Evolutionary conservation across 805 yeast species (phyloP).

Genomic region (Starmerella vaccinii): DNA sequence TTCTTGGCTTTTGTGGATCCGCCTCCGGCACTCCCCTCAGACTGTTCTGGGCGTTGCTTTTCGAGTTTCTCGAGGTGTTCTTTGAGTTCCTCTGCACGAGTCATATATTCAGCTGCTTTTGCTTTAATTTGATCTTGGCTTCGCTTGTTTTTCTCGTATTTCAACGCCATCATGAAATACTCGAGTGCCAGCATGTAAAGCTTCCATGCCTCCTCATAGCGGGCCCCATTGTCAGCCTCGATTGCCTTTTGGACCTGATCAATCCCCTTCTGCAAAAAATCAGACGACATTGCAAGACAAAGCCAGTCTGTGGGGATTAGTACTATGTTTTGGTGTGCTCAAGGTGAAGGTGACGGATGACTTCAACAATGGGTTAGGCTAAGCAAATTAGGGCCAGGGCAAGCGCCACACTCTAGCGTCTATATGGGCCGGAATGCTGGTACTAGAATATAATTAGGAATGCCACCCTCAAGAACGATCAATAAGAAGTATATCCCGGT

Average conservation of each 20-base stretch:
- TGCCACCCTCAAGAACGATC: too few species aligned
- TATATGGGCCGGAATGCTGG: too few species aligned
- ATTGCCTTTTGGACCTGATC: conserved; percentile 90
- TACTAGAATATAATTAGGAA: too few species aligned
- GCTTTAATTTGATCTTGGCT: conserved; percentile 81
- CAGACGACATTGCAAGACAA: conserved; percentile 31
- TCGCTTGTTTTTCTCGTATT: conserved; percentile 83
- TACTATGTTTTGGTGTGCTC: conserved; percentile 1
- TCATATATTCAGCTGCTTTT: conserved; percentile 80
- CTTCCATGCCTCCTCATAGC: conserved; percentile 89
- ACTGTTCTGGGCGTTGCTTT: conserved; percentile 29
- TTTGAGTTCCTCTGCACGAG: conserved; percentile 88
- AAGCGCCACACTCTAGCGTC: neutral
- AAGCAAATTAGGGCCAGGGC: neutral
- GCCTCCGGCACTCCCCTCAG: conserved; percentile 39
- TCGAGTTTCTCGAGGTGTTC: conserved; percentile 64
- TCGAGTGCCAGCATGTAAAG: conserved; percentile 87
- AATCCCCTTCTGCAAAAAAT: conserved; percentile 88
- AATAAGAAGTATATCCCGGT: too few species aligned
- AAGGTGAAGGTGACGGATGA: neutral
- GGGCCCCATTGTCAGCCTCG: conserved; percentile 81
- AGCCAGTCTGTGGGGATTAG: neutral
- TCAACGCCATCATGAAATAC: conserved; percentile 88
- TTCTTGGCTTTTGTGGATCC: conserved; percentile 44
- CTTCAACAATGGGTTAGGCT: neutral